Evolutionary conservation across 2,329 filamentous ascomycete genomes (phyloP), one percentile per base, ranked within the genome.

Genomic region (Ambrosiella cleistominuta): DNA sequence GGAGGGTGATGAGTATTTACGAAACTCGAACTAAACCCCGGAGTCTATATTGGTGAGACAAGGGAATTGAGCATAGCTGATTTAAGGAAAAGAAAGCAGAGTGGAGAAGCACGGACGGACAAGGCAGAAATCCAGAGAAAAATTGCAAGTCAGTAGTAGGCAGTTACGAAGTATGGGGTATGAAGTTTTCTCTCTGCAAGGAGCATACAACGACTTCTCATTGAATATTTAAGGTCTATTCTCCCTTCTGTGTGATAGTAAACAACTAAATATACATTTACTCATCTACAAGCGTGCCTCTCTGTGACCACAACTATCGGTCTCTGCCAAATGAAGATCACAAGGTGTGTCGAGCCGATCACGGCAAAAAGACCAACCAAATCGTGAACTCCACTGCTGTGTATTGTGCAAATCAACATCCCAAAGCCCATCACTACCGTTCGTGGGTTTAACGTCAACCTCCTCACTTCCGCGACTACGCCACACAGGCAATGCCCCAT

Each of bases 1-100:
- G 57, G 50, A 52, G 40, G 57, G 42, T 47, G 35, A 17, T 35
- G 27, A 58, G 52, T 57, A 57, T 57, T 52, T 52, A 51, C 57
- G 42, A 58, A 58, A 58, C 50, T 57, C 19, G 27, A 51, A 19
- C 47, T 11, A 51, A 35, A 36, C 47, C 47, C 47, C 47, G 13
- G 27, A 51, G 17, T 51, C 17, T 17, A 44, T 44, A 17, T 15
- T 55, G 4, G 7, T 44, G 27, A 55, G 44, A 15, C 12, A 27
- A 55, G 35, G 53, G 53, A 55, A 55, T 15, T 27, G 3, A 42
- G 53, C 11, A 55, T 7, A 13, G 44, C 44, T 47, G 40, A 55
- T n/a, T 15, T 13, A 13, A 55, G 19, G 47, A 55, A 59, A 35
- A 52, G 45, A 50, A 52, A 47, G 40, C 4, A 51, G 40, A 36